Base-by-base conservation (phyloP, 345 rosid genomes). In the sweet orange (Citrus sinensis) region DNA sequence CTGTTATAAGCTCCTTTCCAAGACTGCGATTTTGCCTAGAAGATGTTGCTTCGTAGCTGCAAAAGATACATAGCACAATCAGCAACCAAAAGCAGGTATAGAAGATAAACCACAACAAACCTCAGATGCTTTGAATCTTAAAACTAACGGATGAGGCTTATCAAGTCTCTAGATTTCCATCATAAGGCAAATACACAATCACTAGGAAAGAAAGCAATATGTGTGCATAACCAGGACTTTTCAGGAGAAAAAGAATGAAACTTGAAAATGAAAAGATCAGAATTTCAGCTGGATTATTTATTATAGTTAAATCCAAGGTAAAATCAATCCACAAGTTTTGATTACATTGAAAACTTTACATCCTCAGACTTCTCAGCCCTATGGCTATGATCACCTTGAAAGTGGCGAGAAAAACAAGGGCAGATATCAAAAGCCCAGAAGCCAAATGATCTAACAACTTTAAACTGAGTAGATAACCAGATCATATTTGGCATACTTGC, bases 31-130 rank as follows among this genome's bases (percentile, higher is more conserved):
- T 94, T 80, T 82, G 81, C 89, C 88, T 89, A 5, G 99, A 87
- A 74, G 96, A 88, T 74, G 99, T 92, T 67, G 97, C 93, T 81
- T 92, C 98, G 67, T 95, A 92, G 82, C 99, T 93, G 89, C 87
- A 86, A 20, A 67, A 27, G 3, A 64, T 60, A 63, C 4, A 27
- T 17, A 39, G 6, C 67, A 42, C 20, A 32, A 62, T 64, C 34
- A 74, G 37, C 55, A 70, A 75, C 27, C 54, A 70, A 74, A 67
- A 29, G n/a, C 6, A 2, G 5, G 16, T 22, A 66, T 9, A 16
- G 63, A 65, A 34, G 14, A 60, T 25, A 60, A 73, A 37, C n/a
- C 37, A 39, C 5, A 1, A n/a, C 46, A 6, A 73, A 39, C 24
- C 25, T 73, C 16, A 73, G 76, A 58, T 73, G 40, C 37, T 63